phyloP scores from a whole-genome alignment of 116 monocot genomes.

The Zostera marina region DNA sequence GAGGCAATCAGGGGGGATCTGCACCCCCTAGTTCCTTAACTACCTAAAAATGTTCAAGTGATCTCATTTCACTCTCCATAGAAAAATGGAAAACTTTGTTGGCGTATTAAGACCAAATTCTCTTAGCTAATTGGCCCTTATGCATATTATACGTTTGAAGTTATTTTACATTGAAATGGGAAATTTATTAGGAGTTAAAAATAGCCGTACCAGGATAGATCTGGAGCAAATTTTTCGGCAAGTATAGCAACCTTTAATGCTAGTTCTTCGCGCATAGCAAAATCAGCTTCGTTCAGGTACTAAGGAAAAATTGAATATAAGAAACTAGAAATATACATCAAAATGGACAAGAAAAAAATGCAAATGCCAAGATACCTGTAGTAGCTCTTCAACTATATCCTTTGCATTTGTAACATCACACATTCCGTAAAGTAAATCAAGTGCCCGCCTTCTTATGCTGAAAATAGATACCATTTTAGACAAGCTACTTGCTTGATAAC shows the following conservation, averaged over 20 bases:
- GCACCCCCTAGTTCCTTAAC: too few species aligned
- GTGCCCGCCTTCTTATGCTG: constrained; percentile 97
- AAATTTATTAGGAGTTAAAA: background rate
- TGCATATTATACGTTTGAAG: too few species aligned
- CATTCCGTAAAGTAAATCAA: constrained; percentile 99
- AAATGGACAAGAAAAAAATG: background rate
- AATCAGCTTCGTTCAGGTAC: constrained; percentile 93
- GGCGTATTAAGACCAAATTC: too few species aligned
- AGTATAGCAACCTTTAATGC: constrained; percentile 95
- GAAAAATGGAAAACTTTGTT: too few species aligned
- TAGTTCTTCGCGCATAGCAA: constrained; percentile 98
- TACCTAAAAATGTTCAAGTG: too few species aligned
- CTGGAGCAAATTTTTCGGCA: constrained; percentile 98
- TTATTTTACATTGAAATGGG: too few species aligned
- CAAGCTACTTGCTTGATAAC: background rate
- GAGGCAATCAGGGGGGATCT: too few species aligned
- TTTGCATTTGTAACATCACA: constrained; percentile 98
- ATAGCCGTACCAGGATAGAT: constrained; percentile 75
- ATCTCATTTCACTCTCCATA: too few species aligned
- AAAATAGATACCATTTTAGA: constrained; percentile 5
- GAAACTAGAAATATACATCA: background rate
- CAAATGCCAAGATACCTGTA: constrained; percentile 39
- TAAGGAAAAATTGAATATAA: constrained; percentile 10
- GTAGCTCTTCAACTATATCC: constrained; percentile 97
- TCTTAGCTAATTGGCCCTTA: too few species aligned